These are phyloP conservation scores for Ophiostoma ulmi DNA, from an alignment of 2,329 filamentous ascomycete species.

Conservation along the genomic window DNA sequence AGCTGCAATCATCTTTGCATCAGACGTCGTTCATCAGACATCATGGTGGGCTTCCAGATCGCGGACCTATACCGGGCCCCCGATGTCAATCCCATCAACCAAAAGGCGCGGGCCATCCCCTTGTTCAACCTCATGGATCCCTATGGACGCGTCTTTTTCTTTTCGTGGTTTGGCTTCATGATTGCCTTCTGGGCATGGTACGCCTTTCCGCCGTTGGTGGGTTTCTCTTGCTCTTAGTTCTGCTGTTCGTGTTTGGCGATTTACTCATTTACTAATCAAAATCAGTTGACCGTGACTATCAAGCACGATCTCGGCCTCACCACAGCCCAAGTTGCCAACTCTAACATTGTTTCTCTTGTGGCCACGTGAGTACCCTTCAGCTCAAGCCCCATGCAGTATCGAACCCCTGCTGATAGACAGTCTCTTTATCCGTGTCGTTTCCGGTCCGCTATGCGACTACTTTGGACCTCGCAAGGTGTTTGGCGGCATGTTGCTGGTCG, in stretches of 20 bases:
- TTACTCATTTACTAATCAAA: neutral
- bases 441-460: conserved; percentile 78
- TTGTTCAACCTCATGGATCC: conserved; percentile 70
- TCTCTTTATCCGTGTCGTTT: conserved; percentile 68
- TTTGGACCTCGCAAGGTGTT: conserved; percentile 79
- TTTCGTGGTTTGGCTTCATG: conserved; percentile 82
- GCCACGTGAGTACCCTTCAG: conserved; percentile 50
- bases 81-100: conserved; percentile 75
- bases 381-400: neutral
- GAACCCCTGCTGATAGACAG: conserved; percentile 34
- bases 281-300: conserved; percentile 66
- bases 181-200: conserved; percentile 90
- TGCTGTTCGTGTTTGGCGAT: neutral
- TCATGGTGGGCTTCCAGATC: conserved; percentile 36
- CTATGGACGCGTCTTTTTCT: conserved; percentile 86
- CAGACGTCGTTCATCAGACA: neutral
- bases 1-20: neutral
- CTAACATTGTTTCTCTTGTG: conserved; percentile 77
- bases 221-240: conserved; percentile 26
- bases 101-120: conserved; percentile 75
- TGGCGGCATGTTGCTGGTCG: conserved; percentile 68
- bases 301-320: conserved; percentile 70
- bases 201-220: conserved; percentile 78
- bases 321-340: conserved; percentile 71
- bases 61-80: conserved; percentile 51